Evolutionary conservation across 441 rosid genomes (phyloP), one percentile per base, ranked within the genome.

Genomic region (Omphalea diandra): DNA sequence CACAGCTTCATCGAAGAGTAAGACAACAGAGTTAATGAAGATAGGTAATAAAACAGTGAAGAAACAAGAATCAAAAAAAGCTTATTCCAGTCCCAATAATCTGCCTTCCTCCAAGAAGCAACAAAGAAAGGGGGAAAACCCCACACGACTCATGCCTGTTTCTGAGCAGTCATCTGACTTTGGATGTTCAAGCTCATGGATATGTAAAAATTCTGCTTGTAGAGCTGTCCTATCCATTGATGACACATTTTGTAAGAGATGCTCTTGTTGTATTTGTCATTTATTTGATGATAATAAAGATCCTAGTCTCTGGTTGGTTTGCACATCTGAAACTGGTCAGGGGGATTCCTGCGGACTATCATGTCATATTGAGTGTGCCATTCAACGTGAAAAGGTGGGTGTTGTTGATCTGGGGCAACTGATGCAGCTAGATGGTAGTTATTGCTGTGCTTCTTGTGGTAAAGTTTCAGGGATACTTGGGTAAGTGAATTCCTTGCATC

Each of bases 391-490:
- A 73, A 93, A 96, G 81, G 96, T 89, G 32, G 99, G 99, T 52
- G 96, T 90, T 65, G 86, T 87, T 40, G 81, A 85, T 86, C 79
- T 86, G 74, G 96, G 94, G 46, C 88, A 90, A 73, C 64, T 96
- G 78, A 91, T 93, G 96, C 92, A 87, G 90, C 89, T 96, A 68
- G 99, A 96, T 84, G 98, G 99, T n/a, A 88, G 93, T 77, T 91
- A 89, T 72, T 93, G 99, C 57, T 96, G 99, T 76, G 95, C 95
- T 66, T 84, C 96, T 18, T 96, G 99, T 67, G 98, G 99, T 77
- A 96, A 96, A 90, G 96, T 96, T 72, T 91, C 97, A 14, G 90
- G 91, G 59, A 85, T 96, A 79, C 90, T 96, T 12, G 86, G 90
- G 96, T 88, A 79, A 79, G 90, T 73, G 68, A 55, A 66, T 67